These are phyloP conservation scores for Botrytis deweyae DNA, from an alignment of 2,329 filamentous ascomycete genomes.

Conservation along the genomic window DNA sequence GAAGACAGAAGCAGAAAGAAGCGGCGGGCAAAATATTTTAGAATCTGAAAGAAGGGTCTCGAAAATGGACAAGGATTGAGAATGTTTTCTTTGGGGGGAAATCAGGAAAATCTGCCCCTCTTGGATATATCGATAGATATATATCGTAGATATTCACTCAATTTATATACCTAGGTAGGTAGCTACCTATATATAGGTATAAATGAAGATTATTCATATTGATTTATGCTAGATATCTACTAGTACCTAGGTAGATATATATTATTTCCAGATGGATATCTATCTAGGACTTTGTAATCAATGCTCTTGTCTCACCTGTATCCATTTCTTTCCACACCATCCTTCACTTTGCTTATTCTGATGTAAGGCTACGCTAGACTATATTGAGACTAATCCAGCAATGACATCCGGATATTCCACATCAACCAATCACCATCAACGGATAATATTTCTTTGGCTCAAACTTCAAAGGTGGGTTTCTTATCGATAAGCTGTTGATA, in stretches of 20 bases:
- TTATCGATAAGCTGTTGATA: neutral
- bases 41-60: slow-evolving; percentile 23
- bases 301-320: neutral
- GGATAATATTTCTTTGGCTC: neutral
- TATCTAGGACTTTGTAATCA: no score
- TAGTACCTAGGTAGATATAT: no score
- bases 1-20: slow-evolving; percentile 14
- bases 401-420: neutral
- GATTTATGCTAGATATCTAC: no score
- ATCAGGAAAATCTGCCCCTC: neutral
- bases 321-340: neutral
- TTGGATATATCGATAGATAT: neutral
- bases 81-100: neutral
- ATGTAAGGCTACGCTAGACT: neutral
- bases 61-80: slow-evolving; percentile 3
- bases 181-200: neutral
- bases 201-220: no score
- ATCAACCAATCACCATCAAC: neutral
- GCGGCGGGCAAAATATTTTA: slow-evolving; percentile 6
- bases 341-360: neutral
- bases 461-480: neutral
- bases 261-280: no score
- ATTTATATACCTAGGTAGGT: neutral
- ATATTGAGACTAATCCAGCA: neutral
- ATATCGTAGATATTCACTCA: neutral